Evolutionary conservation across 1,284 basidiomycete genomes (phyloP), one percentile per base, ranked within the genome.

Genomic region (Leccinum pallidistipes): DNA sequence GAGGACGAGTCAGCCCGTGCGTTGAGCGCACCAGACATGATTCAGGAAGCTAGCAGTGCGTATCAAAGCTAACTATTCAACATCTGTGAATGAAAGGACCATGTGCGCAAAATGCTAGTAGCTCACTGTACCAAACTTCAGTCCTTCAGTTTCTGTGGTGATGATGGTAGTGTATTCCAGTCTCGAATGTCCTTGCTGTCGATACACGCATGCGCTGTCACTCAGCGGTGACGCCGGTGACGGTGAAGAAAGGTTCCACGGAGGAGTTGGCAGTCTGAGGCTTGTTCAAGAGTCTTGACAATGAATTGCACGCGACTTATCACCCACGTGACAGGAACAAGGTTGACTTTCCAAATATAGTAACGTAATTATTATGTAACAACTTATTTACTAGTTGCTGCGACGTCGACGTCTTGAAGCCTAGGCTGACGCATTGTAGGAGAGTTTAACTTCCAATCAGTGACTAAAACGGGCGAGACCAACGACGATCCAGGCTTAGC

Each of bases 1-100:
- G 69, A 69, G 3, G 81, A 82, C 21, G 70, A 62, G 49, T 71
- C 71, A 12, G 67, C 71, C 3, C 67, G 66, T 38, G 68, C 61
- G 51, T 70, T 68, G 34, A 69, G 64, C 27, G 68, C 57, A 1
- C 61, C 51, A 4, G 69, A 71, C 69, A 71, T 70, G 38, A 31
- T 51, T 18, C 9, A 43, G 40, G 10, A 43, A 18, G 5, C n/a
- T 11, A 2, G n/a, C 0, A 49, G 47, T 14, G 21, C 0, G 18
- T 24, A 1, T 47, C 12, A 18, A 47, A 24, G 21, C 12, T 24
- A 24, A 11, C 11, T 47, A 14, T 24, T 24, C 21, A 5, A 47
- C 12, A 3, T 47, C 45, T 40, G 9, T 40, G 38, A 40, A 40
- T 40, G 8, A 40, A 40, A 9, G 16, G 16, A 40, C n/a, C 38